Evolutionary conservation across 2,329 filamentous ascomycete species (phyloP), one percentile per base, ranked within the genome.

Genomic region (Beauveria pseudobassiana): DNA sequence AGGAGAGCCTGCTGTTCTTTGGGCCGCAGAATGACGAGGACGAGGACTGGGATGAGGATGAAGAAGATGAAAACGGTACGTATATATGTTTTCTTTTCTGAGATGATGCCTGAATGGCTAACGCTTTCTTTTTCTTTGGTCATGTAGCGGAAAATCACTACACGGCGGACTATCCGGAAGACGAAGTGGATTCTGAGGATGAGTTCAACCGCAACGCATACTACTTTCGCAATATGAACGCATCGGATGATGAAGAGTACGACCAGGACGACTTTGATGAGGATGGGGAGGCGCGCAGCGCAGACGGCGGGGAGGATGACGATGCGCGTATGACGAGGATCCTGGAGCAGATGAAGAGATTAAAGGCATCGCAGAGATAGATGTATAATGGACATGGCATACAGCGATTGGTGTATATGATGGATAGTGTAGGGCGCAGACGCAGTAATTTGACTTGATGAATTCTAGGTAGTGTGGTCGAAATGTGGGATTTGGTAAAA

Each of bases 111-210:
- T 20, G 16, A 20, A 45, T 12, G 46, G 30, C 61, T 61, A 51
- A 64, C 64, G 34, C 43, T 12, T 50, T 28, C n/a, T 24, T 12
- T 24, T 4, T 43, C 3, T 24, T 24, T 24, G 3, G 42, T 10
- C 3, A 9, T 16, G 26, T 63, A 87, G 87, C 89, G 42, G 89
- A 93, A 70, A 88, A 91, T 68, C 87, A 91, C 73, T 91, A 92
- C 69, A 85, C 86, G 3, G 87, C 88, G 59, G 89, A 93, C 71
- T 93, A 93, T 67, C 89, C 89, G 0, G 89, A 93, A 64, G 89
- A 93, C 59, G 89, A 93, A 70, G 81, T 91, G 16, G 87, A 85
- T 50, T 87, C 85, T 18, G 88, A 91, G 67, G 75, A 78, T 58
- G 76, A 78, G 62, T 77, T 80, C 64, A 82, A 78, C 49, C 76